A percentile compares a stretch with the other conserved stretches of the same genome.
These are phyloP conservation scores for Limnomonas spitsbergensis DNA, from an alignment of 139 green algal species.

Conservation along the genomic window DNA sequence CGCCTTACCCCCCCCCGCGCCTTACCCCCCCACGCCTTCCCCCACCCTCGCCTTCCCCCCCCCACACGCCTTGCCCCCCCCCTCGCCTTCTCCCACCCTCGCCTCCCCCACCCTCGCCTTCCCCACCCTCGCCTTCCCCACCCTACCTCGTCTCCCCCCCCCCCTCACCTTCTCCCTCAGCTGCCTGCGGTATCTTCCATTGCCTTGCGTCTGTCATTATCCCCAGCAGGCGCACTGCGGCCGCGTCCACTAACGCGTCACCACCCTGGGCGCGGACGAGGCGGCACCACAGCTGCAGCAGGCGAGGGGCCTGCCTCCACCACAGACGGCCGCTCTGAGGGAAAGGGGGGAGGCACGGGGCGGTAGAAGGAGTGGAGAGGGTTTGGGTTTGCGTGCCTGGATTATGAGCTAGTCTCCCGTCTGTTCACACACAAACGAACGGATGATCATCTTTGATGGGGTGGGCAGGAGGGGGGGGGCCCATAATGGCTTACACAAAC, in stretches of 20 bases:
- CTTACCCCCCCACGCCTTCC: too few relatives aligned
- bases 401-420: neutral
- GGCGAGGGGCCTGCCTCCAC: slow-evolving; percentile 27
- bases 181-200: slow-evolving; percentile 25
- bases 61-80: too few relatives aligned
- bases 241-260: slow-evolving; percentile 40
- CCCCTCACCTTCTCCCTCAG: too few relatives aligned
- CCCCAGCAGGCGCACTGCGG: slow-evolving; percentile 38
- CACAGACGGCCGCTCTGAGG: slow-evolving; percentile 7
- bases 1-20: too few relatives aligned
- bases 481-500: neutral
- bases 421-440: neutral
- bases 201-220: slow-evolving; percentile 40
- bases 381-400: neutral
- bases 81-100: too few relatives aligned
- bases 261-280: slow-evolving; percentile 16
- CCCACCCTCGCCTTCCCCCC: too few relatives aligned
- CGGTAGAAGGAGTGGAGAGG: neutral
- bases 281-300: slow-evolving; percentile 36
- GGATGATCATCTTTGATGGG: neutral
- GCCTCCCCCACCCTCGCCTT: too few relatives aligned
- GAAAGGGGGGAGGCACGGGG: neutral
- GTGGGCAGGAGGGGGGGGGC: neutral
- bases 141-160: too few relatives aligned
- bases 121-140: too few relatives aligned